A percentile compares a stretch with the other conserved stretches of the same genome.
Conservation (phyloP, 768 basidiomycete species). For the Suillus bovinus region DNA sequence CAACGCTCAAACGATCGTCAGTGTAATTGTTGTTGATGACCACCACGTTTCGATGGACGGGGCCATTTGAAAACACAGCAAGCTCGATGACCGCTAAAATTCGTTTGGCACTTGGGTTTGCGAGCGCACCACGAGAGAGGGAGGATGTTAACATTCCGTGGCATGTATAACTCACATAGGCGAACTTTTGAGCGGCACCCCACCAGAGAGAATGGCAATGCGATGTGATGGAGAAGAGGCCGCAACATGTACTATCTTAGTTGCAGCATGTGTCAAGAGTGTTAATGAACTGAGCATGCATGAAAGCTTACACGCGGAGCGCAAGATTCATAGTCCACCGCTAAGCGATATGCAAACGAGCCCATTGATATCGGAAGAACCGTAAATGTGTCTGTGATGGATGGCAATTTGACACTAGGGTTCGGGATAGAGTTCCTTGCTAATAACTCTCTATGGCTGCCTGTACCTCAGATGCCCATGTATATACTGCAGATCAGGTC, state of each 20-base stretch:
- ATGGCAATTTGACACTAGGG: neutral
- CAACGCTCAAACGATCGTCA: constrained; percentile 60
- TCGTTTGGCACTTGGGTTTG: constrained; percentile 61
- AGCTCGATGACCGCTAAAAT: constrained; percentile 50
- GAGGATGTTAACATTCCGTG: constrained; percentile 55
- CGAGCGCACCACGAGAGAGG: constrained; percentile 66
- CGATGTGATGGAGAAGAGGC: constrained; percentile 18
- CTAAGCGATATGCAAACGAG: constrained; percentile 35
- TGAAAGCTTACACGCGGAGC: constrained; percentile 41
- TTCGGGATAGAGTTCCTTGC: too few relatives aligned
- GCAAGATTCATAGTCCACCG: constrained; percentile 44
- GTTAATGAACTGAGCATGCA: constrained; percentile 13
- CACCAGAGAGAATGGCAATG: constrained; percentile 48
- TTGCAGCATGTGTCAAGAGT: neutral
- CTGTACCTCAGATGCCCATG: too few relatives aligned
- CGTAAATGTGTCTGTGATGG: neutral
- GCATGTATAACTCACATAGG: constrained; percentile 58
- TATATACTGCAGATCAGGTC: too few relatives aligned
- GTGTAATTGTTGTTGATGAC: constrained; percentile 52
- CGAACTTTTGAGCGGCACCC: constrained; percentile 64
- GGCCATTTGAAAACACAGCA: constrained; percentile 35
- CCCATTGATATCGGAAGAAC: constrained; percentile 37
- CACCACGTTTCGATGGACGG: constrained; percentile 21
- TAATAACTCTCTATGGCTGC: too few relatives aligned
- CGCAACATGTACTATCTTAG: neutral